Base-by-base conservation (phyloP, 2,329 filamentous ascomycete genomes). In the Pseudogymnoascus sp. region DNA sequence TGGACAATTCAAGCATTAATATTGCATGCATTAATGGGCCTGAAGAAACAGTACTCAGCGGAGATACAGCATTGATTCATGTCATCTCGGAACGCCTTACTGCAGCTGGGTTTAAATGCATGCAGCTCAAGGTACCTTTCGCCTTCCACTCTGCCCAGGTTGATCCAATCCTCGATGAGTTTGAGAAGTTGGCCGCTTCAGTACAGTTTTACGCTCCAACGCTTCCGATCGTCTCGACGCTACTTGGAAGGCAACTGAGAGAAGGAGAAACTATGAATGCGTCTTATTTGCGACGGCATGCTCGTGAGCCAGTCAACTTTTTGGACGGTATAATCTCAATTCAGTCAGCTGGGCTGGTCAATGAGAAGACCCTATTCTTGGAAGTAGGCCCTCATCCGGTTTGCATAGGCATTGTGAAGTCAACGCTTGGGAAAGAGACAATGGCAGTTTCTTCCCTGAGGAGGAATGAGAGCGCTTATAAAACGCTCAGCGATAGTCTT, bases 361-460 rank as follows among this genome's bases (percentile, higher is more conserved):
- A 87, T 65, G 83, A 86, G 65, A 84, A 85, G 74, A 88, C 86
- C 5, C 80, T 85, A 31, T 91, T 84, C 83, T 76, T 92, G 62
- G 89, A 92, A 72, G 76, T 91, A 65, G 89, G 89, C n/a, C 87
- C 88, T 38, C 86, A 90, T 68, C 87, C 88, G 0, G 82, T 91
- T 12, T 88, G 84, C 73, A 80, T 81, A 48, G 82, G 82, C 63
- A 86, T 91, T 80, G 81, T 90, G 66, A 88, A 87, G 76, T 81
- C 83, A 13, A 84, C 82, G 4, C 80, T 89, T 61, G 81, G 81
- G 27, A 73, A 76, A 5, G 75, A 78, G 8, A 82, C 81, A 27
- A 77, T 81, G 41, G 81, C 82, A 12, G 79, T 83, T 9, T 80
- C 85, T 2, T 85, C 86, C 2, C 77, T 90, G 9, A 84, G 84